These are phyloP conservation scores for Fomitopsis schrenkii DNA, from an alignment of 1,284 basidiomycete species.

Conservation along the genomic window DNA sequence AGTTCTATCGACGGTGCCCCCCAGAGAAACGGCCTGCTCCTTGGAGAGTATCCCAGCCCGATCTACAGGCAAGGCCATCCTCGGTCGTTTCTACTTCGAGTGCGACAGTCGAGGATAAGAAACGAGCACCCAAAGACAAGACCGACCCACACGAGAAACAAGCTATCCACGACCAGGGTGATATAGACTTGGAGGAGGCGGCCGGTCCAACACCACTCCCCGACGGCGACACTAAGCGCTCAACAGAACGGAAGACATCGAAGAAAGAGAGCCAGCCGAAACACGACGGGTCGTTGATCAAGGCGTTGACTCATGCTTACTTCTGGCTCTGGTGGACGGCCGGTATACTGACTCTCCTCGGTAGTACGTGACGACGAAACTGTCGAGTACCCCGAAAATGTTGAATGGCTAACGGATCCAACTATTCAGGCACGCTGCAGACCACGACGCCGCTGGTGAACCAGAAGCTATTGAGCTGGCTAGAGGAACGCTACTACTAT, in stretches of 20 bases:
- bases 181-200: not conserved
- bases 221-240: not conserved
- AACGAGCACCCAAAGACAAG: not conserved
- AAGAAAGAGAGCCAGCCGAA: slow-evolving; percentile 30
- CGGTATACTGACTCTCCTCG: slow-evolving; percentile 49
- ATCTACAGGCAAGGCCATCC: slow-evolving; percentile 9
- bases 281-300: slow-evolving; percentile 56
- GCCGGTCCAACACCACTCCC: not conserved
- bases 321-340: slow-evolving; percentile 50
- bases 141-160: not conserved
- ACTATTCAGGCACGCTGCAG: slow-evolving; percentile 44
- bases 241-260: not conserved
- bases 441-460: slow-evolving; percentile 62
- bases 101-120: slow-evolving; percentile 13
- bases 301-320: slow-evolving; percentile 56
- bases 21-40: slow-evolving; percentile 40
- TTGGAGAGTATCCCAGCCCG: slow-evolving; percentile 9
- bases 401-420: not conserved
- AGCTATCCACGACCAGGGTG: not conserved
- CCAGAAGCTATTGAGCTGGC: slow-evolving; percentile 61
- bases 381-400: not conserved
- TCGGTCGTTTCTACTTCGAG: slow-evolving; percentile 22
- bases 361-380: slow-evolving; percentile 35
- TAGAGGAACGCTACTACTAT: slow-evolving; percentile 49
- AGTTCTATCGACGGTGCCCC: slow-evolving; percentile 46